phyloP scores from a whole-genome alignment of 225 moss, liverwort and hornwort genomes.

The Takakia lepidozioides region DNA sequence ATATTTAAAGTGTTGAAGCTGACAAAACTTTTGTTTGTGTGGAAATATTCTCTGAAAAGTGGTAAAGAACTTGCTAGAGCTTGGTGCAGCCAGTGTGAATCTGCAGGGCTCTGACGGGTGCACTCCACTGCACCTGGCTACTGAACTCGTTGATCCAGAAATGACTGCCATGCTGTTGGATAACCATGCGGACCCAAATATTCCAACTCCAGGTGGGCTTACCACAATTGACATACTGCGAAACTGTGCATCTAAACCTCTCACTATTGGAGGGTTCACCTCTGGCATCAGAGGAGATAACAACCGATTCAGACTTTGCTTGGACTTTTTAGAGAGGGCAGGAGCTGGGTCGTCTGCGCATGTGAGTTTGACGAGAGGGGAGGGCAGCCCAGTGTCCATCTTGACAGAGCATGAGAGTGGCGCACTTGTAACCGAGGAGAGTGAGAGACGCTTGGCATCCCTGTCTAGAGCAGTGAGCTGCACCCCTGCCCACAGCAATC shows the following conservation, averaged over 20 bases:
- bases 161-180: conserved; percentile 59
- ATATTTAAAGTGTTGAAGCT: no score
- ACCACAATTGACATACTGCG: conserved; percentile 63
- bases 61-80: conserved; percentile 45
- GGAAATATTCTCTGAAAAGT: no score
- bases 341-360: conserved; percentile 5
- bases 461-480: no score
- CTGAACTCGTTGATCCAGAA: conserved; percentile 46
- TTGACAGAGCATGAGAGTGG: conserved; percentile 40
- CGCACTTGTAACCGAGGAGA: not conserved
- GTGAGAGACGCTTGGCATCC: no score
- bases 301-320: conserved; percentile 24
- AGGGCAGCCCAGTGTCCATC: conserved; percentile 31
- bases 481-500: conserved; percentile 5
- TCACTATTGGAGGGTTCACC: conserved; percentile 33
- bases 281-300: conserved; percentile 29
- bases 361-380: conserved; percentile 10
- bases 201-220: conserved; percentile 35
- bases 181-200: conserved; percentile 40
- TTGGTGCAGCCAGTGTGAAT: conserved; percentile 53
- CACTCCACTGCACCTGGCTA: conserved; percentile 44
- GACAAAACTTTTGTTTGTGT: no score
- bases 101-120: conserved; percentile 29
- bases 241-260: conserved; percentile 29
- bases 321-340: conserved; percentile 46